Conservation (phyloP, 495 filamentous ascomycete genomes). For the Trichoderma orchidacearum region DNA sequence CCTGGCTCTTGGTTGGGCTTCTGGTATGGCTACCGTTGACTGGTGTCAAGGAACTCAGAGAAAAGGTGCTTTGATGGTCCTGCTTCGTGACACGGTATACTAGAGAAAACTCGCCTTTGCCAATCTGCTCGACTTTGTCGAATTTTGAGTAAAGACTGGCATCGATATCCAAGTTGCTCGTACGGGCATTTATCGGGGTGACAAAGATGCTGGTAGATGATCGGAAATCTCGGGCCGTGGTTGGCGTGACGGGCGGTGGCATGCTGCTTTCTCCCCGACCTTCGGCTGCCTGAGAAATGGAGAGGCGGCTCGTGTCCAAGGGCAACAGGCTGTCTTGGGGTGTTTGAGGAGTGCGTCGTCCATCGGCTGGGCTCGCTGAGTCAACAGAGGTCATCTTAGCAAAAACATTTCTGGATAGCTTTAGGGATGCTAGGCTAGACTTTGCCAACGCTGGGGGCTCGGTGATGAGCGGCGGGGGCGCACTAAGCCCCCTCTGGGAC, state of each 20-base stretch:
- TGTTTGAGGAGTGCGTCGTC: slow-evolving; percentile 52
- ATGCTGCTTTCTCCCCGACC: slow-evolving; percentile 26
- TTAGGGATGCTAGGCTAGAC: slow-evolving; percentile 5
- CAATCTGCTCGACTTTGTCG: slow-evolving; percentile 58
- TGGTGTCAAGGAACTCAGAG: slow-evolving; percentile 7
- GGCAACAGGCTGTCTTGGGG: slow-evolving; percentile 61
- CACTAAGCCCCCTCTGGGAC: slow-evolving; percentile 2
- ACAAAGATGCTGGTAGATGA: slow-evolving; percentile 25
- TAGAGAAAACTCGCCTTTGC: slow-evolving; percentile 82
- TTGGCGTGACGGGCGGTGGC: slow-evolving; percentile 68
- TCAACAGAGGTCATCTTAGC: slow-evolving; percentile 29
- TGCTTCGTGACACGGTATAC: slow-evolving; percentile 63
- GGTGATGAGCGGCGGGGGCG: slow-evolving; percentile 7
- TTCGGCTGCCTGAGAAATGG: slow-evolving; percentile 46
- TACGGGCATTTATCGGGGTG: slow-evolving; percentile 40
- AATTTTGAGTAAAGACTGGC: slow-evolving; percentile 56
- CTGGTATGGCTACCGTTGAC: background rate
- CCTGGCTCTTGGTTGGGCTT: slow-evolving; percentile 18
- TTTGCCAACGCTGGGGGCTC: background rate
- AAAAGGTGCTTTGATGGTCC: slow-evolving; percentile 27
- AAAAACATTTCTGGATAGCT: slow-evolving; percentile 11
- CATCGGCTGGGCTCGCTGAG: slow-evolving; percentile 38
- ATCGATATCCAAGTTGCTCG: slow-evolving; percentile 52
- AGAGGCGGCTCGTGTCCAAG: slow-evolving; percentile 70
- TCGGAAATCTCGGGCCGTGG: slow-evolving; percentile 42